phyloP scores from a whole-genome alignment of 352 stramenopile genomes.

The Peronospora farinosa region DNA sequence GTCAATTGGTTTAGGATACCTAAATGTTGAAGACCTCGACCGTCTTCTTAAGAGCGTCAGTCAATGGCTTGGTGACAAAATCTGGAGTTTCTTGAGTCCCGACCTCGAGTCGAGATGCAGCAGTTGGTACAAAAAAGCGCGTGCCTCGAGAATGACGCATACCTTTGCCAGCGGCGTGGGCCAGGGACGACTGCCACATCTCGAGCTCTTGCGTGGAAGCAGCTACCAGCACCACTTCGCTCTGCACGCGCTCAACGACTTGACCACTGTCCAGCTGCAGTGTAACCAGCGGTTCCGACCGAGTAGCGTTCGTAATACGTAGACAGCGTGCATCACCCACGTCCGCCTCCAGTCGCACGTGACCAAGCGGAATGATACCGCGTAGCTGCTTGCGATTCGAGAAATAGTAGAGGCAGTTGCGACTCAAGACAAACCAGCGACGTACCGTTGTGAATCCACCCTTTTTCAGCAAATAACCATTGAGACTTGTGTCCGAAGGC shows the following conservation, averaged over 20 bases:
- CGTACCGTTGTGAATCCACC: conserved; percentile 71
- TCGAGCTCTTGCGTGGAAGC: conserved; percentile 69
- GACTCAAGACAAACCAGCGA: conserved; percentile 84
- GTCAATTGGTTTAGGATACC: conserved; percentile 24
- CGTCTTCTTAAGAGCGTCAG: conserved; percentile 70
- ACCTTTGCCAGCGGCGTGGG: conserved; percentile 70
- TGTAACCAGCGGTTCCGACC: conserved; percentile 58
- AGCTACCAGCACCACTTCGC: conserved; percentile 71
- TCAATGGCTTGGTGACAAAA: conserved; percentile 66
- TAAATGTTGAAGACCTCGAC: conserved; percentile 84
- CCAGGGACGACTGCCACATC: conserved; percentile 85
- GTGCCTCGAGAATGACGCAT: conserved; percentile 76
- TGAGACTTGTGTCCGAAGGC: conserved; percentile 85
- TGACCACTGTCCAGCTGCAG: conserved; percentile 80
- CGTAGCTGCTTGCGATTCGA: conserved; percentile 72
- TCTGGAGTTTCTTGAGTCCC: conserved; percentile 71
- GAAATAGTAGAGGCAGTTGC: conserved; percentile 88
- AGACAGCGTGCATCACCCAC: conserved; percentile 43
- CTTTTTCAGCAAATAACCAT: conserved; percentile 81
- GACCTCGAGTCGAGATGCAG: conserved; percentile 74
- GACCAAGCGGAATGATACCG: conserved; percentile 80
- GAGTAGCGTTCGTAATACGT: conserved; percentile 62
- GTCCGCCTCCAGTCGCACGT: conserved; percentile 67
- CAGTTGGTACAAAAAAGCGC: conserved; percentile 79
- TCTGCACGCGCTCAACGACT: conserved; percentile 71